phyloP scores from a whole-genome alignment of 1,284 basidiomycete species.

The Vanrija sp. region DNA sequence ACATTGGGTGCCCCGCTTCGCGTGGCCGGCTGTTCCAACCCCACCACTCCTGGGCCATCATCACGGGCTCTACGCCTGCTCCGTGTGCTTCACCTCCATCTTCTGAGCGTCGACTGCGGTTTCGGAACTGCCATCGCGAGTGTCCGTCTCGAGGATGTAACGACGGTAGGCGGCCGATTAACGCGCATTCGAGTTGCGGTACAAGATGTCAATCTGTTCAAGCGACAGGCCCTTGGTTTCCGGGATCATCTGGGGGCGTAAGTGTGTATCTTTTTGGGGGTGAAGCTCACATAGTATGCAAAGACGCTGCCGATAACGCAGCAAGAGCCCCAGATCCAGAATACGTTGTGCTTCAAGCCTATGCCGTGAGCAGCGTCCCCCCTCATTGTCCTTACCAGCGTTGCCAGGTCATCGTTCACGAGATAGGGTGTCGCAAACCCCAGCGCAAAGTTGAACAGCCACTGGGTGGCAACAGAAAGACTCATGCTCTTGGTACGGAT shows the following conservation, averaged over 20 bases:
- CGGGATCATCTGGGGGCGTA: not conserved
- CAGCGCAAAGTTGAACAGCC: not conserved
- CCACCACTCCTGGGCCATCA: no score
- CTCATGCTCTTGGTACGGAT: conserved; percentile 75
- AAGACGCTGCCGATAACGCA: conserved; percentile 13
- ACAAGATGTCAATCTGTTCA: conserved; percentile 50
- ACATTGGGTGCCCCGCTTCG: no score
- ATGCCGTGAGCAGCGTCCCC: no score
- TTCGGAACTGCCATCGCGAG: no score
- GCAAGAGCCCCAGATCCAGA: conserved; percentile 23
- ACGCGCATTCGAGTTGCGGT: conserved; percentile 52
- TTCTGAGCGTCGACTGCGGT: no score
- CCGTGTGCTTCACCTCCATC: no score
- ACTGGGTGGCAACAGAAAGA: conserved; percentile 56
- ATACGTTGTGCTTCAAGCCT: conserved; percentile 27
- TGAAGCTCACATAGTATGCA: conserved; percentile 15
- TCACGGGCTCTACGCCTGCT: no score
- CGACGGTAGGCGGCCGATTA: conserved; percentile 37
- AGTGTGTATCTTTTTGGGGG: no score
- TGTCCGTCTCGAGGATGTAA: no score
- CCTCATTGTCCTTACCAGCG: no score
- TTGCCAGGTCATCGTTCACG: no score
- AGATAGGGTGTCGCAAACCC: not conserved
- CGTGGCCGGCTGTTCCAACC: no score
- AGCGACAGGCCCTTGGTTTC: conserved; percentile 21